A percentile compares a stretch with the other conserved stretches of the same genome.
Conservation (phyloP, 805 yeast species). For the Metschnikowia shivogae region DNA sequence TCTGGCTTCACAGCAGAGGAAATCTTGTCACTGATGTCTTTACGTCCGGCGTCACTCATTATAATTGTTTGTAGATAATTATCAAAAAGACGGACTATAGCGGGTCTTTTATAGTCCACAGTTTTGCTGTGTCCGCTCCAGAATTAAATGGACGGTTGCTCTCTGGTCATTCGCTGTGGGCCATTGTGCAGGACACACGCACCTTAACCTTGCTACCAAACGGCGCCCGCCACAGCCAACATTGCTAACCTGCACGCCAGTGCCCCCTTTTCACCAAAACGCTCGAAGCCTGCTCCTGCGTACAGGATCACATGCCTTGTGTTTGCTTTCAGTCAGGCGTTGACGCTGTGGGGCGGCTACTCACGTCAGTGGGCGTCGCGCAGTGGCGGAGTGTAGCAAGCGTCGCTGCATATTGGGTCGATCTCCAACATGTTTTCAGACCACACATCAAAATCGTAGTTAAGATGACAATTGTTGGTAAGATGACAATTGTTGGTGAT, state of each 20-base stretch:
- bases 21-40: slow-evolving; percentile 38
- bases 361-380: no score
- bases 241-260: neutral
- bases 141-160: neutral
- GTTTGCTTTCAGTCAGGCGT: no score
- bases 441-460: neutral
- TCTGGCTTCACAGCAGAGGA: slow-evolving; percentile 38
- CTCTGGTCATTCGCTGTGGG: neutral
- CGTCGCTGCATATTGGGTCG: no score
- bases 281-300: no score
- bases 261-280: neutral
- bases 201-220: neutral
- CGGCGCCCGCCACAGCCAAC: neutral
- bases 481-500: no score
- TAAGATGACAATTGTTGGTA: no score
- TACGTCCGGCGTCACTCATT: slow-evolving; percentile 44
- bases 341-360: no score
- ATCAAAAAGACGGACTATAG: neutral
- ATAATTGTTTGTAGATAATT: slow-evolving; percentile 4
- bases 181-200: slow-evolving; percentile 7
- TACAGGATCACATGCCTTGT: no score
- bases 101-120: slow-evolving; percentile 8
- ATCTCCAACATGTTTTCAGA: no score
- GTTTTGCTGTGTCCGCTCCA: no score
- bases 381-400: no score